These are phyloP conservation scores for Arthrinium puccinioides DNA, from an alignment of 2,329 filamentous ascomycete species.

Conservation along the genomic window DNA sequence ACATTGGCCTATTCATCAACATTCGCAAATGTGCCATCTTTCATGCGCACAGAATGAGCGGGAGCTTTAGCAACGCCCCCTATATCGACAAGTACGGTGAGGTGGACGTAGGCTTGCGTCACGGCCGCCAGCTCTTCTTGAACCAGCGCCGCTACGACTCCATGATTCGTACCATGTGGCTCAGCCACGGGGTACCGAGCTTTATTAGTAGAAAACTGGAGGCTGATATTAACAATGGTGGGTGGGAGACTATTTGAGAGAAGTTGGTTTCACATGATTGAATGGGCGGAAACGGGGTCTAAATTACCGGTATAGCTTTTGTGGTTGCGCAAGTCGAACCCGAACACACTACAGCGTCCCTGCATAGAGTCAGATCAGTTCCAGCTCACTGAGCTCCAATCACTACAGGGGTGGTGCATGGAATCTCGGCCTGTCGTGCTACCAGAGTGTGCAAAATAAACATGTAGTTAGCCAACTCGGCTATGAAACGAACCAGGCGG, in stretches of 20 bases:
- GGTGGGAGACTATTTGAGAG: constrained; percentile 78
- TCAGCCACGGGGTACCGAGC: constrained; percentile 79
- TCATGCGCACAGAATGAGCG: constrained; percentile 74
- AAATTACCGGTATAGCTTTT: too few species aligned
- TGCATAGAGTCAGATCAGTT: too few species aligned
- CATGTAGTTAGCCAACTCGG: too few species aligned
- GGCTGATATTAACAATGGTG: constrained; percentile 92
- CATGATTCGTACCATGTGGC: constrained; percentile 77
- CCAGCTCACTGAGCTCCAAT: too few species aligned
- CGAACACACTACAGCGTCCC: too few species aligned
- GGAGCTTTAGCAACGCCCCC: constrained; percentile 79
- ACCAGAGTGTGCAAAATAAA: too few species aligned
- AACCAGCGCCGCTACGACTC: constrained; percentile 93
- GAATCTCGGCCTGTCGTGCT: too few species aligned
- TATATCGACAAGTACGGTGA: constrained; percentile 97
- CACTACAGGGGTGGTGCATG: too few species aligned
- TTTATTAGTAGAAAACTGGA: constrained; percentile 86
- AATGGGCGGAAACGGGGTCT: too few species aligned
- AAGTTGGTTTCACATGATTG: too few species aligned
- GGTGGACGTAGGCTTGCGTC: constrained; percentile 81
- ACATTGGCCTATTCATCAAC: constrained; percentile 91
- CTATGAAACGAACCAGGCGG: too few species aligned
- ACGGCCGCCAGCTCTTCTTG: constrained; percentile 82
- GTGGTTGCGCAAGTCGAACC: too few species aligned
- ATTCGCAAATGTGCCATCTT: constrained; percentile 92